phyloP scores from a whole-genome alignment of 352 stramenopile species.

The Pythium sp. region DNA sequence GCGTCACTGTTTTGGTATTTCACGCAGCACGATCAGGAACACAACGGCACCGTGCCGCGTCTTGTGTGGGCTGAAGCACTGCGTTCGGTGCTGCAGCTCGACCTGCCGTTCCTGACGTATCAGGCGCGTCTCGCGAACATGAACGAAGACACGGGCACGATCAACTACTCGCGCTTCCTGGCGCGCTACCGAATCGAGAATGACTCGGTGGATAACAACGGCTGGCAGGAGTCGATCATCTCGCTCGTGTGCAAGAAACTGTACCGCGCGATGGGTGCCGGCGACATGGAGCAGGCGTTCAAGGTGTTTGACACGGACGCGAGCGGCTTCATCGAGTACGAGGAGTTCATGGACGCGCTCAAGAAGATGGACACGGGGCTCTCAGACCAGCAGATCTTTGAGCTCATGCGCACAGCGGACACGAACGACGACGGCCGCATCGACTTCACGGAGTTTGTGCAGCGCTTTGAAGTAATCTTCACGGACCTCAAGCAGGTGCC shows the following conservation, averaged over 20 bases:
- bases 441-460: slow-evolving; percentile 89
- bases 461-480: slow-evolving; percentile 92
- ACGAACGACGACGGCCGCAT: slow-evolving; percentile 91
- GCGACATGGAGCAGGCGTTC: slow-evolving; percentile 88
- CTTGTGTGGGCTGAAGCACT: slow-evolving; percentile 90
- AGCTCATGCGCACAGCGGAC: slow-evolving; percentile 91
- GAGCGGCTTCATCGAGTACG: slow-evolving; percentile 91
- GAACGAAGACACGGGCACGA: slow-evolving; percentile 73
- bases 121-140: slow-evolving; percentile 84
- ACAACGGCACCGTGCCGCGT: slow-evolving; percentile 79
- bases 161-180: slow-evolving; percentile 95
- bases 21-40: slow-evolving; percentile 89
- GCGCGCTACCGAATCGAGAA: slow-evolving; percentile 92
- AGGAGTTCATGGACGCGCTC: slow-evolving; percentile 90
- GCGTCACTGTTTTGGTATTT: slow-evolving; percentile 94
- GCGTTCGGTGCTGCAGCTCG: slow-evolving; percentile 88
- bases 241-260: slow-evolving; percentile 91
- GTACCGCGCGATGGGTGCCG: slow-evolving; percentile 89
- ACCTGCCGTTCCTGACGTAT: slow-evolving; percentile 90
- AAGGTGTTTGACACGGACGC: slow-evolving; percentile 89
- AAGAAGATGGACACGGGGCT: slow-evolving; percentile 92
- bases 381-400: slow-evolving; percentile 90
- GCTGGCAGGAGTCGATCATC: slow-evolving; percentile 91
- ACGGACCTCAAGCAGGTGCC: slow-evolving; percentile 55
- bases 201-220: slow-evolving; percentile 73